Evolutionary conservation across 148 eudicot genomes (phyloP).

Genomic region (Spergularia bocconei): DNA sequence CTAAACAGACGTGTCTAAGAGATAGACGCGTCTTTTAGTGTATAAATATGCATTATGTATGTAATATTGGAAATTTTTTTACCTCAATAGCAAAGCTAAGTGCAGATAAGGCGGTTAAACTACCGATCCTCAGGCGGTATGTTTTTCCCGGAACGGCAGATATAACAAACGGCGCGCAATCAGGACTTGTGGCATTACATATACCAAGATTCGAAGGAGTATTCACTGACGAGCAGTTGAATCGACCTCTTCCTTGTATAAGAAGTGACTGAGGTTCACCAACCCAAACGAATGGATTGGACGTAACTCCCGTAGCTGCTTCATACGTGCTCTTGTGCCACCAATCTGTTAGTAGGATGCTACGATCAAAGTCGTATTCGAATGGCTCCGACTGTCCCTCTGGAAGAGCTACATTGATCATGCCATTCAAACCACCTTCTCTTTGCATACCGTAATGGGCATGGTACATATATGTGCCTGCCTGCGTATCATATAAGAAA

Average conservation of each 20-base stretch:
- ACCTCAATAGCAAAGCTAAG: conserved; percentile 84
- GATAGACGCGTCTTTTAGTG: too few relatives aligned
- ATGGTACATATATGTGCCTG: conserved; percentile 80
- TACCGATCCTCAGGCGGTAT: conserved; percentile 65
- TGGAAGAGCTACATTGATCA: conserved; percentile 52
- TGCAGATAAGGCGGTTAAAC: conserved; percentile 67
- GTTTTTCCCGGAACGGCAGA: conserved; percentile 68
- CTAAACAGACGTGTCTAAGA: too few relatives aligned
- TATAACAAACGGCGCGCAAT: conserved; percentile 53
- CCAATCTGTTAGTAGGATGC: conserved; percentile 74
- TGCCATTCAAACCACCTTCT: conserved; percentile 67
- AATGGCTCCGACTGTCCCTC: conserved; percentile 60
- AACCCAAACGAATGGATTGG: conserved; percentile 70
- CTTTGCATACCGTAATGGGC: conserved; percentile 88
- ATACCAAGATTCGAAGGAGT: conserved; percentile 24
- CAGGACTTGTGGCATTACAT: conserved; percentile 56
- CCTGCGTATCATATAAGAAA: conserved; percentile 31
- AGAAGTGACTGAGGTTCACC: conserved; percentile 86
- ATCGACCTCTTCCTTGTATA: conserved; percentile 74
- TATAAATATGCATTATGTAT: too few relatives aligned
- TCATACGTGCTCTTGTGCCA: conserved; percentile 63
- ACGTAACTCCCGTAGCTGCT: conserved; percentile 53
- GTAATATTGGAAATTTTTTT: not conserved
- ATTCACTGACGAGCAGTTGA: conserved; percentile 42
- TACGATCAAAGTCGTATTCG: conserved; percentile 55